A percentile compares a stretch with the other conserved stretches of the same genome.
These are phyloP conservation scores for Thuja plicata DNA, from an alignment of 83 land plant genomes.

Conservation along the genomic window DNA sequence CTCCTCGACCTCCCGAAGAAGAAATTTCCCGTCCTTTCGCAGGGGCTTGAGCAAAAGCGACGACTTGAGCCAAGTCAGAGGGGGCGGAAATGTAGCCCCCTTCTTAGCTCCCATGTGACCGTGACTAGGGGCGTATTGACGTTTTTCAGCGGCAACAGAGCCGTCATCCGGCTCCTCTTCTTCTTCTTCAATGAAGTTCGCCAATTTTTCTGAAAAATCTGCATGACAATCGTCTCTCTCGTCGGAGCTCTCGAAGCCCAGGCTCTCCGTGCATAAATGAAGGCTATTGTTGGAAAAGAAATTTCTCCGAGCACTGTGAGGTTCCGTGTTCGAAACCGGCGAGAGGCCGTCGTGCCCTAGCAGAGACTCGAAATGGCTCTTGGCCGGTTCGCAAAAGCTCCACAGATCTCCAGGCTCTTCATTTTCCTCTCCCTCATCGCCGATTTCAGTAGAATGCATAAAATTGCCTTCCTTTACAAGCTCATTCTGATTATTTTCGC, in stretches of 20 bases:
- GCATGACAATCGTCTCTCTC: not conserved
- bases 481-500: not conserved
- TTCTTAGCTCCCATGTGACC: not conserved
- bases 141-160: not conserved
- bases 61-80: not conserved
- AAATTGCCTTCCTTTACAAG: no score
- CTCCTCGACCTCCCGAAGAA: not conserved
- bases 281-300: not conserved
- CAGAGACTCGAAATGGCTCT: not conserved
- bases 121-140: not conserved
- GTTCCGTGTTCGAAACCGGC: not conserved
- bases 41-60: slow-evolving; percentile 1
- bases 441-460: no score
- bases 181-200: not conserved
- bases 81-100: not conserved
- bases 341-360: not conserved
- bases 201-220: not conserved
- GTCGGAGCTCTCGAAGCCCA: slow-evolving; percentile 9
- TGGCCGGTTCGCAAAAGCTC: not conserved
- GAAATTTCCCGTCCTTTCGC: not conserved
- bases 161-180: not conserved
- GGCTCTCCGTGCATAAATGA: not conserved
- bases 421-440: not conserved
- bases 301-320: not conserved
- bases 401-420: not conserved